A percentile compares a stretch with the other conserved stretches of the same genome.
Evolutionary conservation across 176 grass and related monocot genomes (phyloP).

Genomic region (Oryza rufipogon): DNA sequence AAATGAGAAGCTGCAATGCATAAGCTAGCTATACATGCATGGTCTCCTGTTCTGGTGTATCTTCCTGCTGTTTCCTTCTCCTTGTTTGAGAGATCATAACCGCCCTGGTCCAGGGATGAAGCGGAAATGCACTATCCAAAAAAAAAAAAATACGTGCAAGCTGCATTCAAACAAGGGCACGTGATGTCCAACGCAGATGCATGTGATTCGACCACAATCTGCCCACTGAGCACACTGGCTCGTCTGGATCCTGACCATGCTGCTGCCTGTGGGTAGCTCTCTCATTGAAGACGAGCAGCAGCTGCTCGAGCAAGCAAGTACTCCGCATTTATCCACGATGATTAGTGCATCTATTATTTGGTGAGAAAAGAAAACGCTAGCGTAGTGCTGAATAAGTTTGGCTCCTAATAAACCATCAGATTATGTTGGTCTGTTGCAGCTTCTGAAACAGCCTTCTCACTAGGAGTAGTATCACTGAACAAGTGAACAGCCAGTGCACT

Average conservation of each 20-base stretch:
- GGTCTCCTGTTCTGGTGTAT: not conserved
- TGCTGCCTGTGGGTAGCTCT: not conserved
- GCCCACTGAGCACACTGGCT: not conserved
- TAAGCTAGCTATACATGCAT: not conserved
- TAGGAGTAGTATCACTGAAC: not conserved
- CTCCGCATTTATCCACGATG: not conserved
- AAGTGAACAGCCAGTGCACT: not conserved
- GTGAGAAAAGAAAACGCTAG: not conserved
- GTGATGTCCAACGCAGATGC: constrained; percentile 16
- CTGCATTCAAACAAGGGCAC: not conserved
- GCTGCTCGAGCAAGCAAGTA: not conserved
- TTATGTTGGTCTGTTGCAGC: not conserved
- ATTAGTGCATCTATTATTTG: not conserved
- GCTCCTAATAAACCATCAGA: not conserved
- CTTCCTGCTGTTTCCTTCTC: not conserved
- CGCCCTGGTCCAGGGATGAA: not conserved
- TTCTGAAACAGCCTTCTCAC: not conserved
- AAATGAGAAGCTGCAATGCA: not conserved
- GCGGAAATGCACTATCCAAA: not conserved
- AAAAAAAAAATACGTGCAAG: not conserved
- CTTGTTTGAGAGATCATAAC: not conserved
- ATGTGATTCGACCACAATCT: not conserved
- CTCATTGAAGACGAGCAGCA: not conserved
- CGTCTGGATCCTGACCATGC: not conserved
- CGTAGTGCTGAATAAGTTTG: not conserved